These are phyloP conservation scores for Alectoria sarmentosa DNA, from an alignment of 495 filamentous ascomycete genomes.

Conservation along the genomic window DNA sequence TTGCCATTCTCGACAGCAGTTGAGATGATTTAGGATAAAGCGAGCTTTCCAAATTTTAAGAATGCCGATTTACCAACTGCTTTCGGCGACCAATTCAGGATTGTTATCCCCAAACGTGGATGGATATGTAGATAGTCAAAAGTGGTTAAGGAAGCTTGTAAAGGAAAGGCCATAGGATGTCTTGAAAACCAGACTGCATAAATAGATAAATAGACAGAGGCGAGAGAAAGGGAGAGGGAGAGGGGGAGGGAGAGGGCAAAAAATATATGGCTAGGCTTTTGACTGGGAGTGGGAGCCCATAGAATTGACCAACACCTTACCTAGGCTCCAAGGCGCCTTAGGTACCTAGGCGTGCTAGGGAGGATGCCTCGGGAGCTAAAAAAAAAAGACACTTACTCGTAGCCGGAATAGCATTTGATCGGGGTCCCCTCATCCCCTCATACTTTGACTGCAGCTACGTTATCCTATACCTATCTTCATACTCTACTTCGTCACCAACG, in stretches of 20 bases:
- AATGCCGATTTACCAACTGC: too few relatives aligned
- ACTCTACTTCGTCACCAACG: neutral
- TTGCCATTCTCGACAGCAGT: constrained; percentile 1
- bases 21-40: neutral
- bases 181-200: too few relatives aligned
- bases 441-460: neutral
- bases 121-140: too few relatives aligned
- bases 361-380: neutral
- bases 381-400: too few relatives aligned
- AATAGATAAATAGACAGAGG: too few relatives aligned
- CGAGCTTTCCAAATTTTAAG: neutral
- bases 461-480: too few relatives aligned
- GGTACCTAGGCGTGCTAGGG: neutral
- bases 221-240: too few relatives aligned
- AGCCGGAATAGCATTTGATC: too few relatives aligned
- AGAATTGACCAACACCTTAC: constrained; percentile 4
- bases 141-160: neutral
- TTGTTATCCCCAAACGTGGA: neutral
- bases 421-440: neutral
- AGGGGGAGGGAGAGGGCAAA: too few relatives aligned
- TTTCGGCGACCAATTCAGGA: neutral
- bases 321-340: too few relatives aligned
- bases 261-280: neutral
- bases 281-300: neutral
- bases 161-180: neutral